Percentiles rank a stretch among this genome's conserved stretches.
Evolutionary conservation across 179 eudicot genomes (phyloP).

Genomic region (Patellifolia procumbens): DNA sequence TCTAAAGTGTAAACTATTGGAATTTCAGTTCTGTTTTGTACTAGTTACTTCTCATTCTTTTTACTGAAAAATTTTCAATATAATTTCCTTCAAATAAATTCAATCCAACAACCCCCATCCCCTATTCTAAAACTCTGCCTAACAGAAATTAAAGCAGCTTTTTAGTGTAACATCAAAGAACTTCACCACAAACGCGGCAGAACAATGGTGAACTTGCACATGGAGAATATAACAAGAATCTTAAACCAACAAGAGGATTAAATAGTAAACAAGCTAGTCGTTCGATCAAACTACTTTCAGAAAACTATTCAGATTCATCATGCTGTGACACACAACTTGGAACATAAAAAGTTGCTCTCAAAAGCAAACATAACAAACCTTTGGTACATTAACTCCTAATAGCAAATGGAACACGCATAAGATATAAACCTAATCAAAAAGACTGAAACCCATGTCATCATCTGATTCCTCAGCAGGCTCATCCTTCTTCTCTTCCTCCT

Average conservation of each 20-base stretch:
- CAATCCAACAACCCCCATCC: no score
- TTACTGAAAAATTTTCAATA: no score
- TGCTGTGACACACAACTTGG: not conserved
- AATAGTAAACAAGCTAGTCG: not conserved
- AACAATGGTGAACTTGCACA: no score
- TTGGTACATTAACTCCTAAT: constrained; percentile 8
- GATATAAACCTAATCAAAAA: constrained; percentile 41
- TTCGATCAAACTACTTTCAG: not conserved
- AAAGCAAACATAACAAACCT: not conserved
- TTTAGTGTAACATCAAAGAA: no score
- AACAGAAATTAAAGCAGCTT: no score
- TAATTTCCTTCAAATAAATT: no score
- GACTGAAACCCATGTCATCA: constrained; percentile 34
- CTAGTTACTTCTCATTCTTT: no score
- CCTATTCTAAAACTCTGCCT: no score
- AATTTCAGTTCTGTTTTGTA: no score
- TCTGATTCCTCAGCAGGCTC: constrained; percentile 41
- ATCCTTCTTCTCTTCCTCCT: constrained; percentile 35
- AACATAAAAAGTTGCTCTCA: not conserved
- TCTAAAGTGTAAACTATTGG: no score
- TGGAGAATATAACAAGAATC: not conserved
- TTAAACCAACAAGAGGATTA: not conserved
- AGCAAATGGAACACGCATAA: not conserved
- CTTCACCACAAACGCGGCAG: no score
- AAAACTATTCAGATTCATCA: not conserved